These are phyloP conservation scores for Trametes hirsuta DNA, from an alignment of 1,284 basidiomycete genomes.

Conservation along the genomic window DNA sequence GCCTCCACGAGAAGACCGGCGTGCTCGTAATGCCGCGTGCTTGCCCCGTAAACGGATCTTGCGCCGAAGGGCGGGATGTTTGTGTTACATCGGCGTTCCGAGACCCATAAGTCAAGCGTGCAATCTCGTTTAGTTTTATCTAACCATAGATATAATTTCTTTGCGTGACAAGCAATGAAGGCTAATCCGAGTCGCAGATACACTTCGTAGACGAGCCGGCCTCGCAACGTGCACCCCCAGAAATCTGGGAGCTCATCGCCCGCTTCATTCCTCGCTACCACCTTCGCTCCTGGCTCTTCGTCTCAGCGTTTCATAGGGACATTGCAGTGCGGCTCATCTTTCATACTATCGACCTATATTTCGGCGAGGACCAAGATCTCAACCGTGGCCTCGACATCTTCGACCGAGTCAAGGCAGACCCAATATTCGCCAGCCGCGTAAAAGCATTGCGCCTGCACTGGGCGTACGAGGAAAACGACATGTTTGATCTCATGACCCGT, in stretches of 20 bases:
- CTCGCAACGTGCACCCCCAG: conserved; percentile 58
- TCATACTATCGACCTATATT: conserved; percentile 64
- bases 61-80: too few relatives aligned
- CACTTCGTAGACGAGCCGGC: conserved; percentile 56
- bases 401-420: conserved; percentile 62
- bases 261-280: conserved; percentile 62
- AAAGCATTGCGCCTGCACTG: conserved; percentile 63
- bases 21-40: too few relatives aligned
- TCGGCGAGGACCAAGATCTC: conserved; percentile 60
- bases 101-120: too few relatives aligned
- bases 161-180: background rate
- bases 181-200: conserved; percentile 40
- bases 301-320: conserved; percentile 63
- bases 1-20: too few relatives aligned
- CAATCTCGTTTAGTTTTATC: background rate
- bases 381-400: conserved; percentile 65
- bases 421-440: conserved; percentile 57
- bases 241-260: conserved; percentile 70
- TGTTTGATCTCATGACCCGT: conserved; percentile 65
- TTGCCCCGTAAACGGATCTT: too few relatives aligned
- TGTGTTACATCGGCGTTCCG: too few relatives aligned
- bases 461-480: conserved; percentile 68
- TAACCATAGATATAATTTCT: background rate
- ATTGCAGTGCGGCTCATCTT: conserved; percentile 66
- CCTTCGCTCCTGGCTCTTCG: conserved; percentile 65